Base-by-base conservation (phyloP, 768 basidiomycete genomes). In the Crepidotus variabilis region DNA sequence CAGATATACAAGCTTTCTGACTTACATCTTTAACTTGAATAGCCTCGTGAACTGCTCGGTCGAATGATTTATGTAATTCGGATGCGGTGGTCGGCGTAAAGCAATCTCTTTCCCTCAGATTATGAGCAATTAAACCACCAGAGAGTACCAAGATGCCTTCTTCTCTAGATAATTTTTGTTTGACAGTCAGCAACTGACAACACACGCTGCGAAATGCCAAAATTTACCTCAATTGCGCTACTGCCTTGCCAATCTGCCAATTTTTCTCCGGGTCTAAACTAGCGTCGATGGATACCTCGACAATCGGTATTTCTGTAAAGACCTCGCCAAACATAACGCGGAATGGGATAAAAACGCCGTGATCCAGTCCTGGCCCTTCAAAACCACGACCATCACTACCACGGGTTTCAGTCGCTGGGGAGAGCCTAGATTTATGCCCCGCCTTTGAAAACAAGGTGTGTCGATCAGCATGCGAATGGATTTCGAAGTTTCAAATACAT, bases 271-370 rank as follows among this genome's bases (percentile, higher is more conserved):
- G 83, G 53, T 74, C 77, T 58, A 90, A 61, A 56, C 74, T 81
- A 9, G 76, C 72, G 59, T 89, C 84, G 52, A 91, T 85, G 34
- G 83, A 85, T 1, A 82, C 85, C 70, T 91, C 79, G 18, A 91
- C 80, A 62, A 92, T 78, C 2, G 90, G 90, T 16, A 92, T 71
- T 5, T 78, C 75, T 22, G 65, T 76, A 55, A 85, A 79, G 48
- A 79, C 78, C 48, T 85, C 79, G 6, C 87, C 86, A 63, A 92
- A 91, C 90, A 92, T 92, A 57, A 86, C 66, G 47, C 78, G 75
- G 75, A 92, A 90, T 1, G 90, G 90, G 11, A 92, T 74, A 66
- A 91, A 92, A 47, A 91, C 88, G 21, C 90, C 90, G 62, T 90
- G 88, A 64, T 90, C 88, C 0, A 90, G 69, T 6, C 88, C 89